A percentile compares a stretch with the other conserved stretches of the same genome.
phyloP scores from a whole-genome alignment of 495 filamentous ascomycete species.

The Penicillium malachiteum region DNA sequence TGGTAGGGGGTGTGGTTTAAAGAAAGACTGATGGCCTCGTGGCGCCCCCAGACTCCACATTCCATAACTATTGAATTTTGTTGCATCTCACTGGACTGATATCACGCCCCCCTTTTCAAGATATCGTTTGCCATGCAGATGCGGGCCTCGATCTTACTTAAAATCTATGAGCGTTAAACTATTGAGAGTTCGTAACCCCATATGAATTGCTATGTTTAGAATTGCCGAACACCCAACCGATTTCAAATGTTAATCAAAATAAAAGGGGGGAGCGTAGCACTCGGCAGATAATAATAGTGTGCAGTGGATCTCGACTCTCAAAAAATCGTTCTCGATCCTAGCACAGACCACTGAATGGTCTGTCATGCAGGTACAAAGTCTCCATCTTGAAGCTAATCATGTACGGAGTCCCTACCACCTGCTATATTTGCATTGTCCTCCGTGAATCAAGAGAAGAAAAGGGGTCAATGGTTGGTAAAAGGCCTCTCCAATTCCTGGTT shows the following conservation, averaged over 20 bases:
- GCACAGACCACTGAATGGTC: background rate
- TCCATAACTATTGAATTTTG: conserved; percentile 15
- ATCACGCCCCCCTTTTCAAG: background rate
- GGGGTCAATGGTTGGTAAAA: too few species aligned
- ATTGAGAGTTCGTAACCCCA: background rate
- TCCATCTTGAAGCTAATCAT: too few species aligned
- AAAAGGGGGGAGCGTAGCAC: background rate
- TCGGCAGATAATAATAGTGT: background rate
- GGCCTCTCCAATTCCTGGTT: background rate
- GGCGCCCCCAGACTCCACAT: conserved; percentile 24
- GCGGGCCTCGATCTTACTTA: background rate
- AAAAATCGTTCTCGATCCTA: background rate
- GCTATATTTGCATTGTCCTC: too few species aligned
- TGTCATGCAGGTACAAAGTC: background rate
- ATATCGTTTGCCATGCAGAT: background rate
- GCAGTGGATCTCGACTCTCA: background rate
- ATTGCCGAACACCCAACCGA: background rate
- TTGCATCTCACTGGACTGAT: background rate
- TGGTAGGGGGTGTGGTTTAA: conserved; percentile 19
- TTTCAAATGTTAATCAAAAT: too few species aligned
- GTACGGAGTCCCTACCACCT: too few species aligned
- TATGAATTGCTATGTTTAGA: background rate
- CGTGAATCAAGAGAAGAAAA: too few species aligned
- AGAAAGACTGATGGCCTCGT: conserved; percentile 16
- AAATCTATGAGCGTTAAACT: background rate